Evolutionary conservation across 345 rosid species (phyloP).

Genomic region (Brassica cretica): DNA sequence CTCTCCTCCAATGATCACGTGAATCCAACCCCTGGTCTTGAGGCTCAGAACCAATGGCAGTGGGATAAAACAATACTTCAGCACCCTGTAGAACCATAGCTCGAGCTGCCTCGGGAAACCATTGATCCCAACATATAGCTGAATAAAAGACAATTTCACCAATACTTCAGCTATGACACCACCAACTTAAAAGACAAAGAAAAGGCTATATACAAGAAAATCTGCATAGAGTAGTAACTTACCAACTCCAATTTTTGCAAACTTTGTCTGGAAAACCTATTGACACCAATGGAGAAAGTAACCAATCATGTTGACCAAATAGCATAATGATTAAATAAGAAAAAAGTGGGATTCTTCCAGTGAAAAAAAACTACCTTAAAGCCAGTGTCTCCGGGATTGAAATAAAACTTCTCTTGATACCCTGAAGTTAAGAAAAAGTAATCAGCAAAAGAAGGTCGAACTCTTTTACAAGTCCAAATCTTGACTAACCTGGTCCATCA

Average conservation of each 20-base stretch:
- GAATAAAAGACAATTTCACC: conserved; percentile 18
- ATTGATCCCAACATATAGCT: conserved; percentile 96
- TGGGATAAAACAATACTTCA: conserved; percentile 82
- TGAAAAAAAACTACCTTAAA: conserved; percentile 67
- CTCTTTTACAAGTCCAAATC: conserved; percentile 5
- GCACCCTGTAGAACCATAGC: conserved; percentile 92
- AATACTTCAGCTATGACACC: neutral
- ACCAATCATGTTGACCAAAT: conserved; percentile 11
- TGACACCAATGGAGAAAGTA: conserved; percentile 20
- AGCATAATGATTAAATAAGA: neutral
- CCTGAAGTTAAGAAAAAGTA: conserved; percentile 45
- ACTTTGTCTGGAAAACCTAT: conserved; percentile 88
- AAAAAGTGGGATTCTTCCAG: neutral
- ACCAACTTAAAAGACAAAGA: neutral
- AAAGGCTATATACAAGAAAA: neutral
- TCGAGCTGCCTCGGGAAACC: conserved; percentile 95
- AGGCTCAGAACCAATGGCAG: conserved; percentile 96
- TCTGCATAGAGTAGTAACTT: conserved; percentile 35
- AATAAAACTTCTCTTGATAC: conserved; percentile 95
- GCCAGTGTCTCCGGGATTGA: conserved; percentile 96
- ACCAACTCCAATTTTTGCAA: conserved; percentile 93
- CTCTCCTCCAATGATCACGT: conserved; percentile 86
- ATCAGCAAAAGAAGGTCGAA: conserved; percentile 15
- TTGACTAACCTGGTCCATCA: conserved; percentile 81
- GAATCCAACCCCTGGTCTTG: conserved; percentile 94